Evolutionary conservation across 1,139 yeast genomes (phyloP).

Genomic region (Oligophagozyma castellii): DNA sequence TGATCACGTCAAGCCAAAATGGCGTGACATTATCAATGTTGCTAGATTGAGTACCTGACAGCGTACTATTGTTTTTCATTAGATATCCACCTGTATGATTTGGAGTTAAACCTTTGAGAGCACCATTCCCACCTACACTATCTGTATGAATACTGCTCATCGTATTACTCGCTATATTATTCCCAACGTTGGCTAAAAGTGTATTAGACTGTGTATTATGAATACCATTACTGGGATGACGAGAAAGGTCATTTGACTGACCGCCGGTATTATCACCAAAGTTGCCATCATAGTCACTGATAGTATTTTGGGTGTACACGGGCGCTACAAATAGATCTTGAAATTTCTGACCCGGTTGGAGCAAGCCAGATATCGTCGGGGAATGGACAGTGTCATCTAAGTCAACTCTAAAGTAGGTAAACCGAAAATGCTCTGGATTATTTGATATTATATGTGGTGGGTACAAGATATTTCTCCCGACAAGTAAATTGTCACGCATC

Average conservation of each 20-base stretch:
- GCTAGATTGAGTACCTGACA: constrained; percentile 12
- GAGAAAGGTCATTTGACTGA: constrained; percentile 19
- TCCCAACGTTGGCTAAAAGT: constrained; percentile 2
- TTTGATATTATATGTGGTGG: constrained; percentile 30
- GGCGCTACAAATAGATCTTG: constrained; percentile 35
- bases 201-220: constrained; percentile 8
- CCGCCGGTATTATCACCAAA: constrained; percentile 1
- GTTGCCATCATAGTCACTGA: constrained; percentile 1
- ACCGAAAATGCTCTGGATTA: constrained; percentile 44
- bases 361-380: constrained; percentile 71
- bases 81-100: constrained; percentile 1
- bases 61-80: constrained; percentile 2
- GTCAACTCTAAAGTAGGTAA: constrained; percentile 87
- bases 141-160: background rate
- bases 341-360: constrained; percentile 42
- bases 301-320: constrained; percentile 20
- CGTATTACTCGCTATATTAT: constrained; percentile 1
- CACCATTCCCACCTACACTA: background rate
- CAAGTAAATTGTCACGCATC: constrained; percentile 18
- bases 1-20: constrained; percentile 84
- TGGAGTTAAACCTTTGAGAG: background rate
- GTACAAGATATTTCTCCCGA: constrained; percentile 23
- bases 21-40: constrained; percentile 33
- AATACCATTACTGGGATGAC: constrained; percentile 8
- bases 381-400: constrained; percentile 81